Evolutionary conservation across 2,329 filamentous ascomycete species (phyloP).

Genomic region (Helotiales sp.): DNA sequence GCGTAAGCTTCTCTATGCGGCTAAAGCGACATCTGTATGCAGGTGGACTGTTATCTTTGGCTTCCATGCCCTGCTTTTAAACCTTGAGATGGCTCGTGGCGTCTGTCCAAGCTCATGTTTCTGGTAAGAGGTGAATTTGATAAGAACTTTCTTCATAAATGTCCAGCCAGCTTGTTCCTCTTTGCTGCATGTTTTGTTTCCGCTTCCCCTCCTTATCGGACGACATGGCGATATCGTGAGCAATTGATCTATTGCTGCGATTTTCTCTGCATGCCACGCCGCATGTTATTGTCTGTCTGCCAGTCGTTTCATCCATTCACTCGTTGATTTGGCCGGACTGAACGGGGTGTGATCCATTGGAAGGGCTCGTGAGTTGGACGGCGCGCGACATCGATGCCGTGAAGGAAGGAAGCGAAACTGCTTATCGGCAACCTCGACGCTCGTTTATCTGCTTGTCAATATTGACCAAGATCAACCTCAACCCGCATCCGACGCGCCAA

Average conservation of each 20-base stretch:
- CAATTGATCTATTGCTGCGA: neutral
- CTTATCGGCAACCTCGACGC: constrained; percentile 1
- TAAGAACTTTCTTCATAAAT: neutral
- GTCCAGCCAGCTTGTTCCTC: neutral
- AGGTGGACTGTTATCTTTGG: neutral
- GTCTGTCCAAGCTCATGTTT: neutral
- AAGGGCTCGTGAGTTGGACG: neutral
- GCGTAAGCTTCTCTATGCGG: neutral
- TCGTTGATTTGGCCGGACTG: neutral
- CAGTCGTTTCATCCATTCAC: neutral
- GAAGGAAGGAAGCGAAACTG: neutral
- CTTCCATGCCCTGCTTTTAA: neutral
- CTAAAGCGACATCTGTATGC: neutral
- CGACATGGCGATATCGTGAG: constrained; percentile 1
- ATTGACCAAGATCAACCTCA: neutral
- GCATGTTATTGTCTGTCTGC: neutral
- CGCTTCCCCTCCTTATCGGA: neutral
- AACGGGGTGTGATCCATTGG: neutral
- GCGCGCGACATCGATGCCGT: neutral
- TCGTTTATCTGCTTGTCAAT: constrained; percentile 7
- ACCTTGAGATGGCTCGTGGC: neutral
- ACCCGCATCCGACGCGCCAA: neutral
- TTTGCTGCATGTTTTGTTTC: neutral
- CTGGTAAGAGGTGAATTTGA: neutral
- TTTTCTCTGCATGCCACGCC: neutral